Evolutionary conservation across 2,329 filamentous ascomycete species (phyloP).

Genomic region (Aspergillus flavus): DNA sequence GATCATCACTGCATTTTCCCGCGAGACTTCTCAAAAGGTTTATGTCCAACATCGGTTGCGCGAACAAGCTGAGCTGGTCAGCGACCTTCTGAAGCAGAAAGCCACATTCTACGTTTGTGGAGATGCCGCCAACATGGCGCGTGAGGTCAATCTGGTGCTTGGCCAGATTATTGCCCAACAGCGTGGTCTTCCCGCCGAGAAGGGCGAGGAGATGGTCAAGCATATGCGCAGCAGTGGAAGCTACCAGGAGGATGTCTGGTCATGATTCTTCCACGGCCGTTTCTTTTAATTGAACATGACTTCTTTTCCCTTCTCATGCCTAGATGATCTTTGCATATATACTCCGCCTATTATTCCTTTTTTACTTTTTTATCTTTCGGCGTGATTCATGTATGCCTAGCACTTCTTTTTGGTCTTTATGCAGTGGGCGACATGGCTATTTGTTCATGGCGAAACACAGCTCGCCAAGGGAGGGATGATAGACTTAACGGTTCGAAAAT

Average conservation of each 20-base stretch:
- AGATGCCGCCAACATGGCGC: conserved; percentile 95
- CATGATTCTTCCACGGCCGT: conserved; percentile 43
- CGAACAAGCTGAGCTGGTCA: conserved; percentile 80
- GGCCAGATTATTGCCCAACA: conserved; percentile 84
- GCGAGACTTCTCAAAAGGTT: conserved; percentile 82
- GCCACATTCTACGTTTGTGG: conserved; percentile 98
- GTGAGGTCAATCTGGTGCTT: conserved; percentile 86
- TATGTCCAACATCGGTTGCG: conserved; percentile 94
- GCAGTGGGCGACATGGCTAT: conserved; percentile 9
- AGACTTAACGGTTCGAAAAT: conserved; percentile 12
- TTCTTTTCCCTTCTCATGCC: conserved; percentile 18
- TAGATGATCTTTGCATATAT: conserved; percentile 34
- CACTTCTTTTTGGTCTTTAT: conserved; percentile 11
- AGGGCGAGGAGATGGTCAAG: conserved; percentile 96
- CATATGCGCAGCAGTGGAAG: conserved; percentile 92
- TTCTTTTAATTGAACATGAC: conserved; percentile 20
- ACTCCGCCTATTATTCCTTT: conserved; percentile 24
- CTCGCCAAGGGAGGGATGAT: conserved; percentile 9
- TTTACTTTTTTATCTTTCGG: conserved; percentile 18
- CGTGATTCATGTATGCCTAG: conserved; percentile 26
- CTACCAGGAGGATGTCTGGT: conserved; percentile 85
- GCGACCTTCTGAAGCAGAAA: conserved; percentile 78
- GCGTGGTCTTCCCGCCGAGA: conserved; percentile 77
- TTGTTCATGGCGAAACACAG: neutral
- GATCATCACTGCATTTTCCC: conserved; percentile 92